Conservation (phyloP, 1,284 basidiomycete genomes). For the Trichosporon faecale region DNA sequence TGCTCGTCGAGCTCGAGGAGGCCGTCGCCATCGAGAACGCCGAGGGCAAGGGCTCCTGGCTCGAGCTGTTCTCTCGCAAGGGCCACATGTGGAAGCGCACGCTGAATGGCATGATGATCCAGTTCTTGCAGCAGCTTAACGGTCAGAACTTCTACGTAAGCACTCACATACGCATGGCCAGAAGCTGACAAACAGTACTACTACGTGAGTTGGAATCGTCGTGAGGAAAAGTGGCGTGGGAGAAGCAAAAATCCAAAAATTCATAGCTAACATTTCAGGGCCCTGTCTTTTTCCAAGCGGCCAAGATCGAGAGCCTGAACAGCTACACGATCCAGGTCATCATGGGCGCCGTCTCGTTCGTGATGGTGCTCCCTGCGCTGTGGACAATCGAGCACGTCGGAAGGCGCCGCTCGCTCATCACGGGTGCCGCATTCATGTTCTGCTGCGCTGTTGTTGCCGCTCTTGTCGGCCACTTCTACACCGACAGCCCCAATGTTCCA, state of each 20-base stretch:
- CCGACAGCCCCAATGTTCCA: conserved; percentile 53
- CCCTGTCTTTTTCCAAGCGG: conserved; percentile 75
- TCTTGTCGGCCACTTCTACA: conserved; percentile 65
- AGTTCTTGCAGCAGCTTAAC: conserved; percentile 73
- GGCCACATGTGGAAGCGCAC: conserved; percentile 17
- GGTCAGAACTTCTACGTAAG: conserved; percentile 45
- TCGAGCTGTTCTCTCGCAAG: conserved; percentile 66
- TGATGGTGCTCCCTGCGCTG: conserved; percentile 42
- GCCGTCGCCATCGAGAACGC: conserved; percentile 61
- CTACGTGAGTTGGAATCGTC: not conserved
- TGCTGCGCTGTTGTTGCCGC: conserved; percentile 54
- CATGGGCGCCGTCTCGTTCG: conserved; percentile 35
- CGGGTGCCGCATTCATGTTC: conserved; percentile 63
- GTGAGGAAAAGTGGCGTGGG: not conserved
- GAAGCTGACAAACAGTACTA: conserved; percentile 13
- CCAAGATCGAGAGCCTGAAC: conserved; percentile 61
- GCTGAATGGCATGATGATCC: conserved; percentile 68
- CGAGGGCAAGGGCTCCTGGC: conserved; percentile 72
- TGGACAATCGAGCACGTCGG: conserved; percentile 46
- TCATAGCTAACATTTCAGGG: conserved; percentile 45
- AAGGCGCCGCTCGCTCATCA: conserved; percentile 33
- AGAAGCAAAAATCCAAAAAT: not conserved
- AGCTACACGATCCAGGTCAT: conserved; percentile 56
- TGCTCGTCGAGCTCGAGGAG: conserved; percentile 66
- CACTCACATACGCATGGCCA: too few relatives aligned